Percentiles rank a stretch among this genome's conserved stretches.
phyloP scores from a whole-genome alignment of 73 alveolate genomes.

The Paramecium sexaurelia region DNA sequence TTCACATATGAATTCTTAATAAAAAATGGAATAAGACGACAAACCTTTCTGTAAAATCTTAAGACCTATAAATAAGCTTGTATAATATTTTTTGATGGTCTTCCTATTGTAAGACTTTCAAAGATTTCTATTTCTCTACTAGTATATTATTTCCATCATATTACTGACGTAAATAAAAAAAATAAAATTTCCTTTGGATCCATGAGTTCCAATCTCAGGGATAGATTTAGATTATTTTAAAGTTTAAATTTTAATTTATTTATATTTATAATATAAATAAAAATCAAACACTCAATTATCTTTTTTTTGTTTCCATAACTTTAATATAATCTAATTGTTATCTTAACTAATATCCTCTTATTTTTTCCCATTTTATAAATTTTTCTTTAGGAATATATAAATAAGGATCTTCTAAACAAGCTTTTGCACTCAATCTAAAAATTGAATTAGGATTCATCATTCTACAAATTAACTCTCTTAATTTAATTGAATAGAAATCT shows the following conservation, averaged over 20 bases:
- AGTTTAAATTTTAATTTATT: slow-evolving; percentile 1
- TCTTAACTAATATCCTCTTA: slow-evolving; percentile 2
- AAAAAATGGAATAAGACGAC: slow-evolving; percentile 63
- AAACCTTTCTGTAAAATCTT: slow-evolving; percentile 61
- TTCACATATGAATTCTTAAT: slow-evolving; percentile 57
- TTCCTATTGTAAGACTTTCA: slow-evolving; percentile 47
- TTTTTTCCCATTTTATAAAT: slow-evolving; percentile 9
- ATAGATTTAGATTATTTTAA: background rate
- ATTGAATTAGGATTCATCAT: slow-evolving; percentile 50
- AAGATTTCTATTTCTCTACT: slow-evolving; percentile 56
- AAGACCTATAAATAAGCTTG: slow-evolving; percentile 48
- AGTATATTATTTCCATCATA: slow-evolving; percentile 65
- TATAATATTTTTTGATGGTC: slow-evolving; percentile 55
- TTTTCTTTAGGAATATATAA: slow-evolving; percentile 18
- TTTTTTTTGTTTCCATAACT: background rate
- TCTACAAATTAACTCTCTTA: background rate
- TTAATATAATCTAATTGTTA: slow-evolving; percentile 1
- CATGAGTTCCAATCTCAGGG: background rate
- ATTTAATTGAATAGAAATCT: slow-evolving; percentile 9
- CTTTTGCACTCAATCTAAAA: background rate
- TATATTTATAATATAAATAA: background rate
- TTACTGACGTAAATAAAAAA: background rate
- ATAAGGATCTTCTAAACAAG: background rate
- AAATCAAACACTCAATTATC: slow-evolving; percentile 23
- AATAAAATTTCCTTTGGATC: background rate